phyloP scores from a whole-genome alignment of 2,329 filamentous ascomycete genomes.

The Fusarium agapanthi region DNA sequence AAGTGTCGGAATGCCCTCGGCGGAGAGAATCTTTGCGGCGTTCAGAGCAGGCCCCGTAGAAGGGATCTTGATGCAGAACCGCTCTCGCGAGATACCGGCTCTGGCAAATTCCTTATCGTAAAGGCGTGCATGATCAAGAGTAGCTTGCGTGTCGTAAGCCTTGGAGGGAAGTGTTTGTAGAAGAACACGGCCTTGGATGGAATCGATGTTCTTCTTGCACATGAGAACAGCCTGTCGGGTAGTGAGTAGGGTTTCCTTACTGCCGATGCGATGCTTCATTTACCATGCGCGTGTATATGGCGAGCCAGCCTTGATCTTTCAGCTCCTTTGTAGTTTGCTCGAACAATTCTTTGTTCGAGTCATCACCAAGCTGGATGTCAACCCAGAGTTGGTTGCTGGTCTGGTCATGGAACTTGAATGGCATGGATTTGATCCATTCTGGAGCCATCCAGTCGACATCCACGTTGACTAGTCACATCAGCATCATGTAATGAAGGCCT shows the following conservation, averaged over 20 bases:
- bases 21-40: slow-evolving; percentile 52
- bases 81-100: slow-evolving; percentile 54
- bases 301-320: slow-evolving; percentile 56
- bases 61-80: slow-evolving; percentile 62
- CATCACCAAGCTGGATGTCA: slow-evolving; percentile 55
- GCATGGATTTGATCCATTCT: slow-evolving; percentile 56
- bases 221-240: slow-evolving; percentile 52
- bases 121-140: slow-evolving; percentile 55
- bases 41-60: slow-evolving; percentile 57
- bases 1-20: slow-evolving; percentile 57
- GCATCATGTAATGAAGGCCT: rapidly evolving
- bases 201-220: slow-evolving; percentile 56
- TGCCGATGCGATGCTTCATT: neutral
- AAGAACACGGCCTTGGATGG: slow-evolving; percentile 57
- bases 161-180: slow-evolving; percentile 58
- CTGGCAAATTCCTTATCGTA: slow-evolving; percentile 57
- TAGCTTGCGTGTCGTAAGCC: slow-evolving; percentile 55
- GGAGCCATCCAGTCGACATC: slow-evolving; percentile 63
- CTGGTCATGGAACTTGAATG: slow-evolving; percentile 56
- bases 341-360: slow-evolving; percentile 55
- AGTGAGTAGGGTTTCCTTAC: neutral
- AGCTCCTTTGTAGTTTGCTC: slow-evolving; percentile 53
- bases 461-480: slow-evolving; percentile 52
- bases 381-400: slow-evolving; percentile 61
- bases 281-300: slow-evolving; percentile 58